A percentile compares a stretch with the other conserved stretches of the same genome.
phyloP scores from a whole-genome alignment of 371 early-diverging fungal genomes.

The Funneliformis caledonium region DNA sequence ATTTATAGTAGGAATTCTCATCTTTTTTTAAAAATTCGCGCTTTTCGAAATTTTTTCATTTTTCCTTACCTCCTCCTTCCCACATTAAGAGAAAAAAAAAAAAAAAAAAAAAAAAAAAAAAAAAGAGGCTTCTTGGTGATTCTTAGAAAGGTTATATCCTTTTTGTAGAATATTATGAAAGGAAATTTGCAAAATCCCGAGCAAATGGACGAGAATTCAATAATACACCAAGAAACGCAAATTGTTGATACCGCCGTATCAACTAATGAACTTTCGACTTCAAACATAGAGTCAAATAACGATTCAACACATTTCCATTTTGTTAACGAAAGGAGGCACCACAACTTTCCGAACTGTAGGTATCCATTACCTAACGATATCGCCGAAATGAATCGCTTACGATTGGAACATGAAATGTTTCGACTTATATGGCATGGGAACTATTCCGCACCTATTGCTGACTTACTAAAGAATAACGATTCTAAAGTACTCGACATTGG shows the following conservation, averaged over 20 bases:
- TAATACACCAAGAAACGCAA: too few species aligned
- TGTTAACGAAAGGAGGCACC: too few species aligned
- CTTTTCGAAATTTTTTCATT: neutral
- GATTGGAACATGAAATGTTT: neutral
- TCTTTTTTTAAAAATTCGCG: neutral
- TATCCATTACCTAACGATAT: neutral
- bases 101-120: too few species aligned
- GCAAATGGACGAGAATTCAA: too few species aligned
- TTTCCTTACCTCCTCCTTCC: neutral
- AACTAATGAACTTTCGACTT: too few species aligned
- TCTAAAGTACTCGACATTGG: constrained; percentile 32
- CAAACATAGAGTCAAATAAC: too few species aligned
- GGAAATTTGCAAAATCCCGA: too few species aligned
- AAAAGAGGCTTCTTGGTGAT: too few species aligned
- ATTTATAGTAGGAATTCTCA: neutral
- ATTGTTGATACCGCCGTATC: too few species aligned
- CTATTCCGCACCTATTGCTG: constrained; percentile 10
- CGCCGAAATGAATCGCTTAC: constrained; percentile 6
- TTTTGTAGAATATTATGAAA: too few species aligned
- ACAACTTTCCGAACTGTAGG: neutral
- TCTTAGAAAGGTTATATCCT: too few species aligned
- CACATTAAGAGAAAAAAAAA: neutral
- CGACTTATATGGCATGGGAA: constrained; percentile 11
- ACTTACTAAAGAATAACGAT: neutral
- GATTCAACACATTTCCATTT: too few species aligned